phyloP scores from a whole-genome alignment of 2,329 filamentous ascomycete genomes.

The Arthrinium puccinioides region DNA sequence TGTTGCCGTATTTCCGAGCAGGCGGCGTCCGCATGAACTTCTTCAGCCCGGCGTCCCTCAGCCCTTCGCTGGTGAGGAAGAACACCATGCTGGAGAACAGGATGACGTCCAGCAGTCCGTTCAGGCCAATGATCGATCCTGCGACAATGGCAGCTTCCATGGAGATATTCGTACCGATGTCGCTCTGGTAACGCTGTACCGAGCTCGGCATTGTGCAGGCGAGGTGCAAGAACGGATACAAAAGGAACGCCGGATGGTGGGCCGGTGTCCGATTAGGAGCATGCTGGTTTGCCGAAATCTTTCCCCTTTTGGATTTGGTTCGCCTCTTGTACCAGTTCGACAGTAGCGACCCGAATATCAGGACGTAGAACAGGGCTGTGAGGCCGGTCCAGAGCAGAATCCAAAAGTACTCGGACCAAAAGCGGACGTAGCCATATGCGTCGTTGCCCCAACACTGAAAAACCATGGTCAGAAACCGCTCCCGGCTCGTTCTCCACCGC shows the following conservation, averaged over 20 bases:
- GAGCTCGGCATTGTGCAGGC: conserved; percentile 59
- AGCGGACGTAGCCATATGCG: conserved; percentile 41
- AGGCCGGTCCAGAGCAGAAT: conserved; percentile 38
- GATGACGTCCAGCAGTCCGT: conserved; percentile 43
- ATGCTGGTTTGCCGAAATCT: conserved; percentile 9
- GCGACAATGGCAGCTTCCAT: conserved; percentile 51
- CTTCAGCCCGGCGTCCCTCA: conserved; percentile 29
- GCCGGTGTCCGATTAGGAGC: not conserved
- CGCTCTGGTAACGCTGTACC: conserved; percentile 54
- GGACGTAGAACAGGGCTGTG: conserved; percentile 27
- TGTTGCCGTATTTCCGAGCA: conserved; percentile 19
- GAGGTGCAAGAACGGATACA: conserved; percentile 63
- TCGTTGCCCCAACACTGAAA: conserved; percentile 54
- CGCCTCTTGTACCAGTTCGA: conserved; percentile 9
- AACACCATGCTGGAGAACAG: conserved; percentile 39
- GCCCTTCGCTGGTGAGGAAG: conserved; percentile 38
- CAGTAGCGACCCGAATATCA: conserved; percentile 27
- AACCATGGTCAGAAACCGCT: not conserved
- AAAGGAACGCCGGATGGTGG: conserved; percentile 48
- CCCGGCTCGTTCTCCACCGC: not conserved
- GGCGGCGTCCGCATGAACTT: conserved; percentile 34
- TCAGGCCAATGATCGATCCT: conserved; percentile 49
- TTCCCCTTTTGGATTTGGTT: no score
- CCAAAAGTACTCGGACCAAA: conserved; percentile 57
- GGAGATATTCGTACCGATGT: conserved; percentile 44